Base-by-base conservation (phyloP, 2,329 filamentous ascomycete species). In the Falciphora oryzae region DNA sequence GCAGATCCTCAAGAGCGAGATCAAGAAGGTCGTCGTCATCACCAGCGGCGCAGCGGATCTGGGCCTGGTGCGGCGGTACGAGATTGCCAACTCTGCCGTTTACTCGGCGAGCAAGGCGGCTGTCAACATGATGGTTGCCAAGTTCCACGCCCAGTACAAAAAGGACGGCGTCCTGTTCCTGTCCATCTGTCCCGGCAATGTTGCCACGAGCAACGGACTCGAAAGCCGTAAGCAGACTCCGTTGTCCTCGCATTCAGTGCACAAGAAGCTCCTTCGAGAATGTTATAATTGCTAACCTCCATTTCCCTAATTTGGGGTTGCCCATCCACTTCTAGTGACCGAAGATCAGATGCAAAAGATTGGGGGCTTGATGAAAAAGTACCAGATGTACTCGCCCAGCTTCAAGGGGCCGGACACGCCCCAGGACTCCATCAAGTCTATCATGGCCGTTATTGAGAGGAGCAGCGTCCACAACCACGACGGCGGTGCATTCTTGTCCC, bases 21-120 rank as follows among this genome's bases (percentile, higher is more conserved):
- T 66, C 16, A 87, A 87, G 71, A 87, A 87, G 69, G 75, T 85
- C n/a, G 77, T 84, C 31, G 69, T 77, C 28, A 77, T 88, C 6
- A 78, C 80, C 8, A 79, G 71, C 0, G 84, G 82, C 28, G 65
- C 78, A 57, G 81, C 79, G 0, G 84, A 87, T 65, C 25, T 75
- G 0, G 78, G 83, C 2, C 63, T 83, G 1, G 76, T 74, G 64
- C 74, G 73, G 64, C n/a, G 79, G 0, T 71, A 68, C 25, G 74
- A 75, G 0, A 67, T 85, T 58, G 70, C 75, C 0, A 62, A 72
- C 1, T 66, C 68, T 0, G 66, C 74, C 0, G 70, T 53, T 53
- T 88, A 87, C 67, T 67, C 79, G 1, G 75, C 77, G 25, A 80
- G 75, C 70, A 84, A 86, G 70, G 83, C 78, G 0, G 85, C 80